These are phyloP conservation scores for Russula vinacea DNA, from an alignment of 768 basidiomycete genomes.

Conservation along the genomic window DNA sequence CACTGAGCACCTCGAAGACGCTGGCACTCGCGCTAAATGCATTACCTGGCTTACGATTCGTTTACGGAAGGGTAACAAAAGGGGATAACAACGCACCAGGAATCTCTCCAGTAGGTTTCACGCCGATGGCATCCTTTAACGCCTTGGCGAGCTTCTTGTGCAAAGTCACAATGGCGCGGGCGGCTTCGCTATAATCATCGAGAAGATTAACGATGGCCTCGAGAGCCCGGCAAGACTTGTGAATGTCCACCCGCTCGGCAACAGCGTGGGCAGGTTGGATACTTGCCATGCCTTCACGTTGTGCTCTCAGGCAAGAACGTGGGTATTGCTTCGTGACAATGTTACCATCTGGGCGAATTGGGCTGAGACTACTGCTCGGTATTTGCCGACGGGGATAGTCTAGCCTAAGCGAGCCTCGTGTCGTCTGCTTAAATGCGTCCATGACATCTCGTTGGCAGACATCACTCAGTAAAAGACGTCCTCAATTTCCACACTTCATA, in stretches of 20 bases:
- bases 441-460: too few species aligned
- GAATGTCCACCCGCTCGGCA: constrained; percentile 66
- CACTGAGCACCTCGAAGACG: constrained; percentile 67
- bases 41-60: constrained; percentile 47
- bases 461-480: too few species aligned
- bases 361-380: constrained; percentile 8
- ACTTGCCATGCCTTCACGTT: constrained; percentile 22
- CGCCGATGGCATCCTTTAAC: constrained; percentile 57
- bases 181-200: constrained; percentile 74
- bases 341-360: constrained; percentile 8
- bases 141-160: constrained; percentile 78
- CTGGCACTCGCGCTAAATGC: constrained; percentile 61
- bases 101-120: constrained; percentile 59
- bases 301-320: not conserved
- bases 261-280: constrained; percentile 34
- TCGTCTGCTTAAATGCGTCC: too few species aligned
- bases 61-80: constrained; percentile 1
- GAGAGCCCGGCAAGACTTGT: constrained; percentile 76
- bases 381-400: constrained; percentile 14
- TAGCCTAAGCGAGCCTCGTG: too few species aligned
- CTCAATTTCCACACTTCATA: not conserved
- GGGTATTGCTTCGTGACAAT: constrained; percentile 1
- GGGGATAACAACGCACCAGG: constrained; percentile 49
- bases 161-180: constrained; percentile 53
- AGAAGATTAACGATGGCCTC: constrained; percentile 64